Evolutionary conservation across 2,329 filamentous ascomycete genomes (phyloP).

Genomic region (Hyphodiscus sp.): DNA sequence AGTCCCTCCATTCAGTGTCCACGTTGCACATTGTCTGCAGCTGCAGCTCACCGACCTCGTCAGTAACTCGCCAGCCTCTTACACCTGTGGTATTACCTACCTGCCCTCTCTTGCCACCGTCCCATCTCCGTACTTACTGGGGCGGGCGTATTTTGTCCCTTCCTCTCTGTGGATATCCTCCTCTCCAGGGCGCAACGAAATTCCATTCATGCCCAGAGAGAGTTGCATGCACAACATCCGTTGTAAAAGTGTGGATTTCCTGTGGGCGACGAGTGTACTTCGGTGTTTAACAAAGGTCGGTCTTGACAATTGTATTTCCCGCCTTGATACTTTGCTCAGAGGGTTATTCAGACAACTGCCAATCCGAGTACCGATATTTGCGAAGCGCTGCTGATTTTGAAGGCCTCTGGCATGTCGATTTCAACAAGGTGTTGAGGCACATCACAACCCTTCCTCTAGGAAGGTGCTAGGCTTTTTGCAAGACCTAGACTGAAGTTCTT

Average conservation of each 20-base stretch:
- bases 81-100: conserved; percentile 27
- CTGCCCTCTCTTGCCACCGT: conserved; percentile 18
- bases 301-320: not conserved
- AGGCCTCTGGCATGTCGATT: conserved; percentile 13
- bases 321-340: not conserved
- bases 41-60: conserved; percentile 24
- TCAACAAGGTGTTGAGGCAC: conserved; percentile 4
- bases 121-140: conserved; percentile 17
- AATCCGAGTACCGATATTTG: not conserved
- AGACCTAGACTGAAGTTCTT: conserved; percentile 15
- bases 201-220: too few relatives aligned
- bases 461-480: conserved; percentile 12
- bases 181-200: too few relatives aligned
- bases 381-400: not conserved
- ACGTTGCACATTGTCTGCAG: conserved; percentile 21
- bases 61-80: conserved; percentile 22
- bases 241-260: too few relatives aligned
- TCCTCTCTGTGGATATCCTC: not conserved
- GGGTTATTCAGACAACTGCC: not conserved
- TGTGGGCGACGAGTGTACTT: not conserved
- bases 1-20: conserved; percentile 3
- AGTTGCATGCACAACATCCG: too few relatives aligned
- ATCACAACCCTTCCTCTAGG: conserved; percentile 10
- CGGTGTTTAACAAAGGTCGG: not conserved
- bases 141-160: conserved; percentile 16